phyloP scores from a whole-genome alignment of 1,284 basidiomycete genomes.

The Rhodotorula sp. region DNA sequence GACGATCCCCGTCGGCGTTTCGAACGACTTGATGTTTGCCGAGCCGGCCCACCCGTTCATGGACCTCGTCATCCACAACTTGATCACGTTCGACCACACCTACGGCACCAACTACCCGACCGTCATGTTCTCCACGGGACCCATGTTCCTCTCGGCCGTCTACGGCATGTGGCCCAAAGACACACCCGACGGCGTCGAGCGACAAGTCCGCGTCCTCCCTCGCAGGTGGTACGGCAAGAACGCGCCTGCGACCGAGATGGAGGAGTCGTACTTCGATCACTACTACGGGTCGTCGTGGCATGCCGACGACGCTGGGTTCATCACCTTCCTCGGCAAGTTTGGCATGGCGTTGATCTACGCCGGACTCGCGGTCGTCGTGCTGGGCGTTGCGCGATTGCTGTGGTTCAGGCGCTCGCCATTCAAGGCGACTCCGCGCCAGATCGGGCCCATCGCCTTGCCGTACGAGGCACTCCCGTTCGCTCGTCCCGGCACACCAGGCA shows the following conservation, averaged over 20 bases:
- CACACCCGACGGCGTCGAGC: constrained; percentile 51
- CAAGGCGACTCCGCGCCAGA: constrained; percentile 23
- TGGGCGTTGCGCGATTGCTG: constrained; percentile 64
- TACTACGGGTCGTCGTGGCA: constrained; percentile 95
- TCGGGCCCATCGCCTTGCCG: constrained; percentile 37
- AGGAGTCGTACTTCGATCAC: constrained; percentile 89
- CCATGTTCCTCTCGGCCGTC: constrained; percentile 75
- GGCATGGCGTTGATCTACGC: constrained; percentile 82
- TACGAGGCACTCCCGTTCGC: constrained; percentile 27
- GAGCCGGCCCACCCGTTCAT: constrained; percentile 84
- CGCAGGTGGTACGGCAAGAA: constrained; percentile 97
- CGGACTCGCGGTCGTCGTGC: constrained; percentile 66
- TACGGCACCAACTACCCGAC: constrained; percentile 96
- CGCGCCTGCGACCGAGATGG: constrained; percentile 75
- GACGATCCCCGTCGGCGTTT: constrained; percentile 94
- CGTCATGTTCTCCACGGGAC: constrained; percentile 98
- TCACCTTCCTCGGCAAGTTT: constrained; percentile 81
- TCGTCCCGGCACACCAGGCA: constrained; percentile 19
- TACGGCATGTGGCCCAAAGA: constrained; percentile 76
- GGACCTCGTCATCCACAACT: constrained; percentile 83
- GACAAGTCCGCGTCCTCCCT: constrained; percentile 82
- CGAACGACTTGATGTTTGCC: constrained; percentile 95
- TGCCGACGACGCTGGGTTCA: constrained; percentile 83
- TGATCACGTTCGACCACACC: constrained; percentile 87
- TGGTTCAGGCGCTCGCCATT: constrained; percentile 45